phyloP scores from a whole-genome alignment of 2,329 filamentous ascomycete species.

The Colletotrichum somersetense region DNA sequence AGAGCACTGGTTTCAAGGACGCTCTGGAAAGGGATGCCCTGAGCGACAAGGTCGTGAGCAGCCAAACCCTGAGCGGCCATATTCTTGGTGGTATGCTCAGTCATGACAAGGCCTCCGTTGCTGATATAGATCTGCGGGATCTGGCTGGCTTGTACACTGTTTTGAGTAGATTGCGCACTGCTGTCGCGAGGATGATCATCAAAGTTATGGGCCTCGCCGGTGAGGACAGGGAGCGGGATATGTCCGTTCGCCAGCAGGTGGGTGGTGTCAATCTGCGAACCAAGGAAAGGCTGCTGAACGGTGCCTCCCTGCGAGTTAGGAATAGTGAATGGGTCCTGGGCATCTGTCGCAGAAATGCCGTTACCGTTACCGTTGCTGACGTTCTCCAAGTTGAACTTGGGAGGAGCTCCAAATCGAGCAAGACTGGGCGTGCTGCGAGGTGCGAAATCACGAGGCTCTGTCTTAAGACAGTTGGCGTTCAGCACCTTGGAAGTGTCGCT shows the following conservation, averaged over 20 bases:
- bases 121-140: background rate
- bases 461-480: slow-evolving; percentile 45
- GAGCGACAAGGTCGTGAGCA: background rate
- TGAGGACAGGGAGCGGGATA: slow-evolving; percentile 1
- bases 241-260: slow-evolving; percentile 26
- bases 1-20: background rate
- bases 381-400: slow-evolving; percentile 51
- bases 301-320: slow-evolving; percentile 2
- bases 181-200: slow-evolving; percentile 8
- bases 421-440: slow-evolving; percentile 50
- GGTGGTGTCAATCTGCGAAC: slow-evolving; percentile 21
- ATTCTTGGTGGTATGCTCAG: background rate
- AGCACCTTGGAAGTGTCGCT: slow-evolving; percentile 24
- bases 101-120: background rate
- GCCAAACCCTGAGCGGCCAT: background rate
- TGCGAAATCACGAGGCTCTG: slow-evolving; percentile 58
- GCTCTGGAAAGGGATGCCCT: slow-evolving; percentile 3
- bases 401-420: slow-evolving; percentile 50
- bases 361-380: background rate
- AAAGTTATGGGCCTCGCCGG: slow-evolving; percentile 9
- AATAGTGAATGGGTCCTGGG: slow-evolving; percentile 24
- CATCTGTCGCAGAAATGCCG: background rate
- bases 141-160: background rate
- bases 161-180: background rate
- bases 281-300: slow-evolving; percentile 19